Conservation (phyloP, 2,329 filamentous ascomycete genomes). For the Calonectria naviculata region DNA sequence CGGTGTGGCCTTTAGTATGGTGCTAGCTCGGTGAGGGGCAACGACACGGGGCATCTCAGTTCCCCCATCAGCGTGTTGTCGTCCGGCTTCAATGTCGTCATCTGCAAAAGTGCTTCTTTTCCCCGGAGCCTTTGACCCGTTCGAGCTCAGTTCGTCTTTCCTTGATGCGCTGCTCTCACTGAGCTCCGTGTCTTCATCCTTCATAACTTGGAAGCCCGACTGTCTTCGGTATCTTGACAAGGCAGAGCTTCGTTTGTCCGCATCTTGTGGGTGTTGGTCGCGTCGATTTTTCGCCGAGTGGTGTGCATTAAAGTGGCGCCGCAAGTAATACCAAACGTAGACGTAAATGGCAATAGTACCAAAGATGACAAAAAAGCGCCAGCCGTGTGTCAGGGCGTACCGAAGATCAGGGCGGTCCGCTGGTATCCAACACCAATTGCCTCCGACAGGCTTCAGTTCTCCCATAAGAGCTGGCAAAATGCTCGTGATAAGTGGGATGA, state of each 20-base stretch:
- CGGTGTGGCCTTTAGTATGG: neutral
- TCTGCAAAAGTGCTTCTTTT: neutral
- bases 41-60: neutral
- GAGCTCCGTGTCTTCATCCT: neutral
- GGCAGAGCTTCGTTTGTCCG: neutral
- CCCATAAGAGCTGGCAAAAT: conserved; percentile 27
- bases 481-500: conserved; percentile 32
- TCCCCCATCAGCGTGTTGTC: neutral
- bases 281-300: neutral
- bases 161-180: neutral
- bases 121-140: neutral
- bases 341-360: conserved; percentile 53
- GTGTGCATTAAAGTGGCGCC: neutral
- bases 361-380: conserved; percentile 56
- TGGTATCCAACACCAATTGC: conserved; percentile 62
- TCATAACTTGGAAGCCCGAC: neutral
- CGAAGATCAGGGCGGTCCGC: conserved; percentile 49
- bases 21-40: neutral
- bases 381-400: conserved; percentile 56
- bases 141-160: neutral
- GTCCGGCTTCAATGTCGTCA: neutral
- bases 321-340: conserved; percentile 46
- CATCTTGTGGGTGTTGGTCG: no score
- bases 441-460: conserved; percentile 46
- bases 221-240: neutral